Base-by-base conservation (phyloP, 2,329 filamentous ascomycete species). In the Graphium sp. region DNA sequence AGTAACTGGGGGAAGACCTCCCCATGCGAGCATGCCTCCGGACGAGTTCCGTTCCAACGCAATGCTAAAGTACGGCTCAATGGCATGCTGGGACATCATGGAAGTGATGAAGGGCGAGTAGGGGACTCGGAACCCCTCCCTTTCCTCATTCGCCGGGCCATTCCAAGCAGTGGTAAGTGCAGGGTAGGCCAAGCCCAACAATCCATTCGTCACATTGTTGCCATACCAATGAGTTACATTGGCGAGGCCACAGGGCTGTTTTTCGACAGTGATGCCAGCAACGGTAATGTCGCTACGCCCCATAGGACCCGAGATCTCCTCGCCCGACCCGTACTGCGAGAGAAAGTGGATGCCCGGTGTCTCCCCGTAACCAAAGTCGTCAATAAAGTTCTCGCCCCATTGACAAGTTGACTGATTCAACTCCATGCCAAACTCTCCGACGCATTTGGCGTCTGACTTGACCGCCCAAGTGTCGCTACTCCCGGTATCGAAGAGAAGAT, bases 381-480 rank as follows among this genome's bases (percentile, higher is more conserved):
- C 41, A 6, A 56, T 39, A 16, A 50, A 45, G 1, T 49, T 38
- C 6, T 44, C 40, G 0, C 61, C 59, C 28, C 65, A 61, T 3
- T 42, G 44, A 36, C 60, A 64, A 2, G 39, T 34, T 2, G 37
- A 34, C 20, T 49, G 45, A 2, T 46, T 37, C 15, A 45, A 42
- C 6, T 41, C 32, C 6, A 40, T 35, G 11, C 55, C 53, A 1
- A 37, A 32, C n/a, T 36, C 40, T 32, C 54, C 50, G 20, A 52
- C 40, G 35, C 62, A 66, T 24, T 42, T 39, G 34, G 62, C 62
- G 18, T 49, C 47, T 2, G 39, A 40, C 8, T 46, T 45, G 19
- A 52, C 50, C 2, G 54, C 50, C 61, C 61, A 66, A 1, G 61
- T 66, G 34, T 67, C 62, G 14, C 60, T 54, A 39, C 59, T 63